Evolutionary conservation across 2,329 filamentous ascomycete species (phyloP), one percentile per base, ranked within the genome.

Genomic region (Rutstroemia sp.): DNA sequence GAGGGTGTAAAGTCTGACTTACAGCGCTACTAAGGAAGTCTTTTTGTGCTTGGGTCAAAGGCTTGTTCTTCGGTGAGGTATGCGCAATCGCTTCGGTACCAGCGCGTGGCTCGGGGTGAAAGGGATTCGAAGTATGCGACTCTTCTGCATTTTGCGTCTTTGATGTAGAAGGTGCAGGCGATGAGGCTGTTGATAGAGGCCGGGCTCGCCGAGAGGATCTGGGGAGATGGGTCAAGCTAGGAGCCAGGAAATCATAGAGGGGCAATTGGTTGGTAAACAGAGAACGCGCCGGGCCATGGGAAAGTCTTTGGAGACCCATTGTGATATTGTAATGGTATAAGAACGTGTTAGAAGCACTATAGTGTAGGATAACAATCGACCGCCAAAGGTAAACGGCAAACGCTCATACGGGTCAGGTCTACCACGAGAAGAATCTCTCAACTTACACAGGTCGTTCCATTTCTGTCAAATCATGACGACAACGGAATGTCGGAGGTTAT

Each of bases 21-120:
- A 86, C 83, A 16, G 89, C 89, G 27, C 86, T 82, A 57, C 88
- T 85, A 49, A 95, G 82, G 66, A 87, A 95, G 56, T 86, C 79
- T 57, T 82, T 80, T 68, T 95, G 89, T 58, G 82, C 78, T 61
- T 80, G 73, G 30, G 83, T 89, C 48, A 94, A 76, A 9, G 84
- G 78, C 69, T 68, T 65, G 5, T 6, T 50, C 17, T 34, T 17
- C 9, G 46, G 38, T 2, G 46, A 9, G 4, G 53, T 39, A 6
- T 50, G 9, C 14, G 12, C 21, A 14, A 50, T 23, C 14, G 46
- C 53, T 50, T 55, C 53, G 16, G 53, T 25, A 16, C 53, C 38
- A 2, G 34, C 16, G 4, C 9, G 25, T 14, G 53, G 46, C n/a
- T 46, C 25, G 1, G 53, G 46, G 16, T 50, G 46, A 2, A 47